Percentiles rank a stretch among this genome's conserved stretches.
These are phyloP conservation scores for Aegilops umbellulata DNA, from an alignment of 176 grass and related monocot species.

Conservation along the genomic window DNA sequence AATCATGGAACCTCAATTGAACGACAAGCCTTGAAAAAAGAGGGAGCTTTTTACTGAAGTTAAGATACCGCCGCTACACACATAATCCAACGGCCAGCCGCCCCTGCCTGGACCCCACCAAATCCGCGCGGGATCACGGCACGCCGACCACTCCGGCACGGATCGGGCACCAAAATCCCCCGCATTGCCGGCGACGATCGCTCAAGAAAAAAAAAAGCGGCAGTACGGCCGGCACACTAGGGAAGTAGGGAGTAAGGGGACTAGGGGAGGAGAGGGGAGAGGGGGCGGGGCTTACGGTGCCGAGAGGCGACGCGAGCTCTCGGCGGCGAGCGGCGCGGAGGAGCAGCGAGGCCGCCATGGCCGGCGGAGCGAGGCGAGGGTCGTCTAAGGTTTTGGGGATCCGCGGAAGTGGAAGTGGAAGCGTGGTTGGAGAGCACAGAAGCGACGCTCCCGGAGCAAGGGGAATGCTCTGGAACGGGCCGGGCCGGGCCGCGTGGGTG, in stretches of 20 bases:
- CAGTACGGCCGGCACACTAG: not conserved
- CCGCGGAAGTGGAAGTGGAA: too few relatives aligned
- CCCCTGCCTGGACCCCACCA: not conserved
- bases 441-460: too few relatives aligned
- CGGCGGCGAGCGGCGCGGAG: conserved; percentile 43
- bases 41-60: too few relatives aligned
- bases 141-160: not conserved
- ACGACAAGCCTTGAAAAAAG: too few relatives aligned
- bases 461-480: too few relatives aligned
- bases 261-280: too few relatives aligned
- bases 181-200: too few relatives aligned
- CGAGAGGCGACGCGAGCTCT: conserved; percentile 23
- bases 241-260: too few relatives aligned
- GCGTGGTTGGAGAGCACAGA: too few relatives aligned
- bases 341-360: conserved; percentile 40
- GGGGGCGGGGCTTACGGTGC: conserved; percentile 11
- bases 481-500: too few relatives aligned
- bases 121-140: not conserved
- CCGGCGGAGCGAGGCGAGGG: not conserved
- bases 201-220: not conserved
- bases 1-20: too few relatives aligned
- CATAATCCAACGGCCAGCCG: not conserved
- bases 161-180: not conserved
- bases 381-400: not conserved
- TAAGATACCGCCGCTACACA: not conserved